A percentile compares a stretch with the other conserved stretches of the same genome.
phyloP scores from a whole-genome alignment of 352 stramenopile species.

The Salisapilia sapeloensis region DNA sequence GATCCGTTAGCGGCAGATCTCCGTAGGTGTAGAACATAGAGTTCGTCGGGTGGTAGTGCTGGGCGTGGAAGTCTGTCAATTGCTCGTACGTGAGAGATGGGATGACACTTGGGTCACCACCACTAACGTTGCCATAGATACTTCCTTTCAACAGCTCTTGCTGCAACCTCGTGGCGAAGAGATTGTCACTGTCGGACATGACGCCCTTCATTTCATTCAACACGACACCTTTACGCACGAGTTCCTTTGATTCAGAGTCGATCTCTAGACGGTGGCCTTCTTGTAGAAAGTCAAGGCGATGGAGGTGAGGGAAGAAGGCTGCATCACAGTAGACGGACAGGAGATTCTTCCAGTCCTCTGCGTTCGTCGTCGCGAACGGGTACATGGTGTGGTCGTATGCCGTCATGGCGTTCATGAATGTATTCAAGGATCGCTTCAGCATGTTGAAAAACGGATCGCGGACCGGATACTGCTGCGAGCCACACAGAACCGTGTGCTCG shows the following conservation, averaged over 20 bases:
- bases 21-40: conserved; percentile 83
- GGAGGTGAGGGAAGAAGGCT: conserved; percentile 89
- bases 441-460: conserved; percentile 99
- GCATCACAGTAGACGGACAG: conserved; percentile 96
- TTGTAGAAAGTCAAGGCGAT: conserved; percentile 55
- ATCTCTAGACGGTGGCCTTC: conserved; percentile 67
- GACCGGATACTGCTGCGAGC: conserved; percentile 92
- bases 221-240: conserved; percentile 90
- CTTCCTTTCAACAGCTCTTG: conserved; percentile 82
- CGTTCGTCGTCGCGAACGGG: conserved; percentile 94
- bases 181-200: conserved; percentile 88
- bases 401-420: conserved; percentile 99
- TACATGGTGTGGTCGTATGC: conserved; percentile 98
- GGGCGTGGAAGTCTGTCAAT: conserved; percentile 57
- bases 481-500: conserved; percentile 91
- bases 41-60: conserved; percentile 83
- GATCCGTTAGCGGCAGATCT: conserved; percentile 59
- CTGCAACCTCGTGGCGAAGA: conserved; percentile 84
- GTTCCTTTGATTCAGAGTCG: conserved; percentile 12
- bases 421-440: conserved; percentile 96
- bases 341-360: conserved; percentile 96
- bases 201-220: conserved; percentile 99
- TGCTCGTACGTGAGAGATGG: conserved; percentile 61
- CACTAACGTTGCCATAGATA: conserved; percentile 74
- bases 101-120: conserved; percentile 52